Percentiles rank a stretch among this genome's conserved stretches.
Evolutionary conservation across 805 yeast genomes (phyloP).

Genomic region (Kockiozyma suomiensis): DNA sequence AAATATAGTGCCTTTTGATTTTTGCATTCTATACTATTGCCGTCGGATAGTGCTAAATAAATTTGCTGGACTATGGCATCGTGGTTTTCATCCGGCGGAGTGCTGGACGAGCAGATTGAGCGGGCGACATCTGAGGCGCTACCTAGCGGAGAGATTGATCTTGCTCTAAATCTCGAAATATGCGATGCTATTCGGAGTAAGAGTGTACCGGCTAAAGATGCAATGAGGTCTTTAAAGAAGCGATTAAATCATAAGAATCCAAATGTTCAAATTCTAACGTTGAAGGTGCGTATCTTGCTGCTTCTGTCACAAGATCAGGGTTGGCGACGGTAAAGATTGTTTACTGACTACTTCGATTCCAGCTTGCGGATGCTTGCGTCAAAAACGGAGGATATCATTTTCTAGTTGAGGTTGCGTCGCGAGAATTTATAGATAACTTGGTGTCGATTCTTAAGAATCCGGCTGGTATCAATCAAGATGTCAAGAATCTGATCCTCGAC

Average conservation of each 20-base stretch:
- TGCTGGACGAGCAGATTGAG: conserved; percentile 47
- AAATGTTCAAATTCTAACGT: conserved; percentile 71
- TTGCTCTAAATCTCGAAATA: conserved; percentile 71
- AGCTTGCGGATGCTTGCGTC: conserved; percentile 79
- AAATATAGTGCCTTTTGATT: too few relatives aligned
- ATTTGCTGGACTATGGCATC: conserved; percentile 23
- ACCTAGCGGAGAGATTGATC: conserved; percentile 86
- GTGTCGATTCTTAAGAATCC: conserved; percentile 48
- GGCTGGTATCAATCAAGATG: conserved; percentile 51
- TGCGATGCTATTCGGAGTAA: conserved; percentile 86
- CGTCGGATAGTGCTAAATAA: too few relatives aligned
- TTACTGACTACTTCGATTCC: too few relatives aligned
- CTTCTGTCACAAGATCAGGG: background rate
- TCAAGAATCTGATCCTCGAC: conserved; percentile 61
- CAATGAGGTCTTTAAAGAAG: conserved; percentile 81
- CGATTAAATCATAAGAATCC: conserved; percentile 75
- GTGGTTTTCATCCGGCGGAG: conserved; percentile 30
- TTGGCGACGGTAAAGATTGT: background rate
- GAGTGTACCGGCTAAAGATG: conserved; percentile 73
- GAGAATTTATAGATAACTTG: conserved; percentile 83
- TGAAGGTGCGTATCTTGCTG: conserved; percentile 41
- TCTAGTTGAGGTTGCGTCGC: conserved; percentile 71
- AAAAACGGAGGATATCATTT: conserved; percentile 93
- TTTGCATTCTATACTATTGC: too few relatives aligned
- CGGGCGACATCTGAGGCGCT: conserved; percentile 87